Percentiles rank a stretch among this genome's conserved stretches.
These are phyloP conservation scores for Perkinsus olseni DNA, from an alignment of 169 alveolate genomes.

Conservation along the genomic window DNA sequence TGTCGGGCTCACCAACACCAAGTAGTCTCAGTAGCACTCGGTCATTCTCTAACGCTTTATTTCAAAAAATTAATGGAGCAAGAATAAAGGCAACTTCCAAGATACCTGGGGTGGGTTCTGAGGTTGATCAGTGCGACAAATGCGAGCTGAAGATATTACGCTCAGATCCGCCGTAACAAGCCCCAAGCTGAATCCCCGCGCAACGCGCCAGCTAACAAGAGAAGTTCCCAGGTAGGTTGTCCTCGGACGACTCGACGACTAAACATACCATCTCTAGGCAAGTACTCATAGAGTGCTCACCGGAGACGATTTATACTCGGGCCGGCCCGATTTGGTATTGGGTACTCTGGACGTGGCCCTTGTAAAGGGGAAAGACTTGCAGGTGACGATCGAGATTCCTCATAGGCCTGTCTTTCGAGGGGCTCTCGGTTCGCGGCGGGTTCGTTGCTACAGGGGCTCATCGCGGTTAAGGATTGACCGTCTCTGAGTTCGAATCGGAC, in stretches of 20 bases:
- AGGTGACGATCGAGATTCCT: neutral
- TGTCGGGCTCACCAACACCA: neutral
- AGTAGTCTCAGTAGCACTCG: neutral
- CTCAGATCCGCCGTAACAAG: neutral
- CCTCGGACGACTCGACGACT: neutral
- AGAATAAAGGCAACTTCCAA: neutral
- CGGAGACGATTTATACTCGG: neutral
- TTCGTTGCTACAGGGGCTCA: too few relatives aligned
- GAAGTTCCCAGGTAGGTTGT: neutral
- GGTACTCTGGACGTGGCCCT: neutral
- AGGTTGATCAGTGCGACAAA: neutral
- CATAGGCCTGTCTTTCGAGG: too few relatives aligned
- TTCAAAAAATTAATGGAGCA: neutral
- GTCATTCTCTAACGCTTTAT: neutral
- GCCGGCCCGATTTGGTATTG: neutral
- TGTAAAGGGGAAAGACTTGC: neutral
- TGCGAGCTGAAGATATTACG: neutral
- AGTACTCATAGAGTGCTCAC: neutral
- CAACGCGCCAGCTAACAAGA: neutral
- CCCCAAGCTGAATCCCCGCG: neutral
- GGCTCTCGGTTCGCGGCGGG: too few relatives aligned
- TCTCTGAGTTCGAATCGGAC: too few relatives aligned
- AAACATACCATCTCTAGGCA: neutral
- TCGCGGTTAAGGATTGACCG: too few relatives aligned
- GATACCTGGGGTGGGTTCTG: neutral